Evolutionary conservation across 768 basidiomycete genomes (phyloP), one percentile per base, ranked within the genome.

Genomic region (Cystobasidium tubakii): DNA sequence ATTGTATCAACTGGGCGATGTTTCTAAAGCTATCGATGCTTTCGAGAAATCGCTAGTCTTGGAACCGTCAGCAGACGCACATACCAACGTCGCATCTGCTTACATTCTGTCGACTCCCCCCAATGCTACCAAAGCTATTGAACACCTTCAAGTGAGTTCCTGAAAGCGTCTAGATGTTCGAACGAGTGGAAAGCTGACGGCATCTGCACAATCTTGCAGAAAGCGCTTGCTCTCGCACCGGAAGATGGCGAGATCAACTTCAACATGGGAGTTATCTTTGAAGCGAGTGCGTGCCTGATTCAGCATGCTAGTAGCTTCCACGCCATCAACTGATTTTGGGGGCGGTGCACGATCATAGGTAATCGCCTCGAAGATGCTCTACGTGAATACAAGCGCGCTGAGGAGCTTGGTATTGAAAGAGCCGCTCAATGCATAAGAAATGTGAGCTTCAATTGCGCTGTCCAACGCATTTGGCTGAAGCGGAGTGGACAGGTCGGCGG

Each of bases 211-310:
- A 1, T 15, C 9, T 33, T 27, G 39, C 66, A 71, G 69, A 55
- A 71, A 71, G 69, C 69, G 39, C 69, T 57, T 36, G 34, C n/a
- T 7, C 50, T 71, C 27, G 50, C 50, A 29, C 69, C 69, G 1
- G 33, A 55, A n/a, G 69, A 71, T 36, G 69, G 69, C n/a, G 69
- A 71, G 36, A 71, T 71, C 55, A 57, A 60, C 69, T 71, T 71
- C 69, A 71, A 71, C 42, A 71, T 71, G 69, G 69, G 69, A 12
- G 69, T 71, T 1, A 60, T 71, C 54, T 71, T 71, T 54, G 69
- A 71, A 71, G 69, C 69, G 29, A 71, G 69, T 71, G 27, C 29
- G 69, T 55, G 15, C 15, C 39, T 6, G 15, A 39, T n/a, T n/a
- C n/a, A n/a, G n/a, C n/a, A n/a, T n/a, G n/a, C n/a, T n/a, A n/a